These are phyloP conservation scores for Beverwykella pulmonaria DNA, from an alignment of 495 filamentous ascomycete genomes.

Conservation along the genomic window DNA sequence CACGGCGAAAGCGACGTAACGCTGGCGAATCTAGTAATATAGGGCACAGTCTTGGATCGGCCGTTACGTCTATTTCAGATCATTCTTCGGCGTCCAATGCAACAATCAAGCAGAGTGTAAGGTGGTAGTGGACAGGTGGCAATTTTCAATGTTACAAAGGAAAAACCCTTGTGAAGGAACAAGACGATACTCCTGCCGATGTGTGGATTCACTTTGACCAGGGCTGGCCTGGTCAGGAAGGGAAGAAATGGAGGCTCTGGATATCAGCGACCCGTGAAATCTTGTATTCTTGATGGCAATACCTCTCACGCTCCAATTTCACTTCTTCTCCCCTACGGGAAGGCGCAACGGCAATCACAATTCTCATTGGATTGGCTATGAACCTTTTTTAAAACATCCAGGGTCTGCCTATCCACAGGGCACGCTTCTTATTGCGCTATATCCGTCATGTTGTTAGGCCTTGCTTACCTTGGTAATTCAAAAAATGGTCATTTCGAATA, in stretches of 20 bases:
- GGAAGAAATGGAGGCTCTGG: constrained; percentile 26
- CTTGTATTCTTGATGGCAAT: constrained; percentile 14
- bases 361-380: too few species aligned
- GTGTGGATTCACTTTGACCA: constrained; percentile 19
- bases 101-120: constrained; percentile 15
- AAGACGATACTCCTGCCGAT: constrained; percentile 15
- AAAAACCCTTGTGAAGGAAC: constrained; percentile 13
- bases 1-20: constrained; percentile 19
- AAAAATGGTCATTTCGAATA: constrained; percentile 26
- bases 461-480: too few species aligned
- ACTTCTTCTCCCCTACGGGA: too few species aligned
- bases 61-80: not conserved
- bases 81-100: constrained; percentile 1
- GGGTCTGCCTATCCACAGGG: too few species aligned
- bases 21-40: constrained; percentile 9
- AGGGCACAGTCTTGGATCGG: constrained; percentile 15
- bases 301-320: too few species aligned
- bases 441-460: too few species aligned
- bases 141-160: constrained; percentile 23
- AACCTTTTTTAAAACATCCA: too few species aligned
- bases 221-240: constrained; percentile 17
- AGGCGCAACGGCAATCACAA: too few species aligned
- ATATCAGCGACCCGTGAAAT: constrained; percentile 22
- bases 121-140: constrained; percentile 20
- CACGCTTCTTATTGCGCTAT: too few species aligned